Evolutionary conservation across 306 rosid genomes (phyloP).

Genomic region (Astragalus glycyphyllos): DNA sequence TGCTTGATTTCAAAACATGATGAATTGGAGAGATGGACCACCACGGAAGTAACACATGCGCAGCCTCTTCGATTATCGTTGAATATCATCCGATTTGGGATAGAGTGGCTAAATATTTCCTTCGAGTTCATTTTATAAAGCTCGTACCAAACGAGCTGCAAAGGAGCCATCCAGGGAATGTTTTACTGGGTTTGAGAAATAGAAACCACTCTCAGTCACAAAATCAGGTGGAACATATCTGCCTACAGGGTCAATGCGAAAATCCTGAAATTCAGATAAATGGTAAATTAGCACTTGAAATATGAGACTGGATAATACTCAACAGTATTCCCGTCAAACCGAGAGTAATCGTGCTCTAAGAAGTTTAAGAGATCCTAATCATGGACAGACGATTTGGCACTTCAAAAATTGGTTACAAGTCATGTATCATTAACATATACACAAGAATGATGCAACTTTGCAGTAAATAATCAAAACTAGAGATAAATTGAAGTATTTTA

Average conservation of each 20-base stretch:
- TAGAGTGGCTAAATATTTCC: slow-evolving; percentile 20
- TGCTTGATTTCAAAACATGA: slow-evolving; percentile 31
- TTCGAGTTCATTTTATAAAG: slow-evolving; percentile 41
- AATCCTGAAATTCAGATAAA: slow-evolving; percentile 65
- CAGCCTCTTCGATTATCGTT: slow-evolving; percentile 20
- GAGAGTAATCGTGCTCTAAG: slow-evolving; percentile 1
- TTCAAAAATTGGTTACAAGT: slow-evolving; percentile 21
- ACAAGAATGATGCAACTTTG: neutral
- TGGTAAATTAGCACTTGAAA: slow-evolving; percentile 41
- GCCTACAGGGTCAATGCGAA: slow-evolving; percentile 59
- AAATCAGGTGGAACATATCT: slow-evolving; percentile 70
- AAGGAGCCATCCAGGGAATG: slow-evolving; percentile 82
- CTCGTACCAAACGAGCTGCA: slow-evolving; percentile 72
- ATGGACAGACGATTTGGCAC: neutral
- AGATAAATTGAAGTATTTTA: neutral
- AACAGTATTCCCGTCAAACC: neutral
- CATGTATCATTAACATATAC: neutral
- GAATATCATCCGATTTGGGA: slow-evolving; percentile 12
- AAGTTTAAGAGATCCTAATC: slow-evolving; percentile 18
- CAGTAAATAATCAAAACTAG: slow-evolving; percentile 16
- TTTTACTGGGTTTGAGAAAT: slow-evolving; percentile 75
- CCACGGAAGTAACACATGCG: neutral
- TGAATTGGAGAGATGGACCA: slow-evolving; percentile 2
- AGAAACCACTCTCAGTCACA: slow-evolving; percentile 66
- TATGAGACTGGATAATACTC: neutral